Conservation (phyloP, 495 filamentous ascomycete species). For the Copromyces sp. region DNA sequence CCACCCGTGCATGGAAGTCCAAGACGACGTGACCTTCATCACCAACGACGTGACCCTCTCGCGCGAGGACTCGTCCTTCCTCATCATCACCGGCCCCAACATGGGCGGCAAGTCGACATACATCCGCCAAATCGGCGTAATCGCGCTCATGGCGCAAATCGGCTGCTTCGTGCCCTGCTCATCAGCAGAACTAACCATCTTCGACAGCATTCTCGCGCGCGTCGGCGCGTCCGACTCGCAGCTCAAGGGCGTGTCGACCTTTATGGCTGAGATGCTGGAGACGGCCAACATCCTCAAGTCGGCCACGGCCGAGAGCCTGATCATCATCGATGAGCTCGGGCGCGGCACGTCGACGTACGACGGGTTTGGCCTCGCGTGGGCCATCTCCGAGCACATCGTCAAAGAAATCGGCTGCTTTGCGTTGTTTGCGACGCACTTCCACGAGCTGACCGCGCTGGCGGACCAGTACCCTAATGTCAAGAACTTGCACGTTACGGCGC, state of each 20-base stretch:
- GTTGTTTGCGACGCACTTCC: constrained; percentile 96
- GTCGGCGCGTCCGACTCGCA: constrained; percentile 94
- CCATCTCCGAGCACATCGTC: constrained; percentile 95
- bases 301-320: constrained; percentile 83
- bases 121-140: constrained; percentile 95
- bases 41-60: constrained; percentile 87
- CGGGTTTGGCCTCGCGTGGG: constrained; percentile 96
- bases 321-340: constrained; percentile 98
- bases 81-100: constrained; percentile 97
- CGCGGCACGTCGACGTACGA: constrained; percentile 97
- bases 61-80: constrained; percentile 76
- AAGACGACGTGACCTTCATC: constrained; percentile 97
- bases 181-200: constrained; percentile 87
- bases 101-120: constrained; percentile 99
- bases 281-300: constrained; percentile 98
- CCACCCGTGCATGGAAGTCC: constrained; percentile 98
- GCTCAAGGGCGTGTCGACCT: constrained; percentile 95
- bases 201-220: constrained; percentile 94
- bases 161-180: constrained; percentile 94
- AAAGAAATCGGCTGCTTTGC: constrained; percentile 88
- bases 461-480: constrained; percentile 78
- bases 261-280: constrained; percentile 99
- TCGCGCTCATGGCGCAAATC: constrained; percentile 94
- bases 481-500: constrained; percentile 92
- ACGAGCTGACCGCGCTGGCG: constrained; percentile 85